These are phyloP conservation scores for Arachnomyces sp. DNA, from an alignment of 2,329 filamentous ascomycete genomes.

Conservation along the genomic window DNA sequence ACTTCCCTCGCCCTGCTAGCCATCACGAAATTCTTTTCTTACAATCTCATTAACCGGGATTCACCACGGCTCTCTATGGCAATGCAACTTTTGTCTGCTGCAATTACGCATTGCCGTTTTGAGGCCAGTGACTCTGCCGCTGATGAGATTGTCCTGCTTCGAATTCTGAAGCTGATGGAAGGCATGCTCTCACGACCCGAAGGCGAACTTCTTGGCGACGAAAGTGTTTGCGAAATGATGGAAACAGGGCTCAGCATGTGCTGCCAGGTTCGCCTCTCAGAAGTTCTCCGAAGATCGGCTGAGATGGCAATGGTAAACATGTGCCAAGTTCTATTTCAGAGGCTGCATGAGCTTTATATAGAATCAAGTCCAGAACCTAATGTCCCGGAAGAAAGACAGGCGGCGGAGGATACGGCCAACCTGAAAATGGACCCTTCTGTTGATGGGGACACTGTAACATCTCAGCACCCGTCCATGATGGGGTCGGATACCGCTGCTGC, in stretches of 20 bases:
- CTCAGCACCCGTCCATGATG: conserved; percentile 39
- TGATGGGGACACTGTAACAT: conserved; percentile 54
- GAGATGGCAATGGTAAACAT: conserved; percentile 98
- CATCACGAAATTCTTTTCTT: conserved; percentile 92
- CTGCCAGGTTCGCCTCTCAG: conserved; percentile 84
- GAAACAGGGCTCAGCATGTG: conserved; percentile 95
- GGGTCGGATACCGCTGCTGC: conserved; percentile 28
- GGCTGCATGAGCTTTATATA: conserved; percentile 76
- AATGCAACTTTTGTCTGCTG: conserved; percentile 89
- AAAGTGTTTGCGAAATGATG: conserved; percentile 99
- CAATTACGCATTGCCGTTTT: conserved; percentile 95
- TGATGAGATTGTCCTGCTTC: conserved; percentile 87
- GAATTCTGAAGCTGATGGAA: conserved; percentile 96
- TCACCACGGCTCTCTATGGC: conserved; percentile 84
- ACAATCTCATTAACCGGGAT: conserved; percentile 75
- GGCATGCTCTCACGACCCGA: conserved; percentile 92
- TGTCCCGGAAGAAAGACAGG: conserved; percentile 51
- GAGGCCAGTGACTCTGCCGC: conserved; percentile 92
- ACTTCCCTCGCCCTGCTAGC: conserved; percentile 90
- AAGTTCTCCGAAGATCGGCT: conserved; percentile 79
- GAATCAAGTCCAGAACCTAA: conserved; percentile 61
- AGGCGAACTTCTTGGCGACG: conserved; percentile 87
- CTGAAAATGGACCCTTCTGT: conserved; percentile 78
- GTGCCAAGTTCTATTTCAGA: conserved; percentile 97
- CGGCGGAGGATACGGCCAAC: conserved; percentile 59